Percentiles rank a stretch among this genome's conserved stretches.
Conservation (phyloP, 2,329 filamentous ascomycete genomes). For the Microdochium nivale region DNA sequence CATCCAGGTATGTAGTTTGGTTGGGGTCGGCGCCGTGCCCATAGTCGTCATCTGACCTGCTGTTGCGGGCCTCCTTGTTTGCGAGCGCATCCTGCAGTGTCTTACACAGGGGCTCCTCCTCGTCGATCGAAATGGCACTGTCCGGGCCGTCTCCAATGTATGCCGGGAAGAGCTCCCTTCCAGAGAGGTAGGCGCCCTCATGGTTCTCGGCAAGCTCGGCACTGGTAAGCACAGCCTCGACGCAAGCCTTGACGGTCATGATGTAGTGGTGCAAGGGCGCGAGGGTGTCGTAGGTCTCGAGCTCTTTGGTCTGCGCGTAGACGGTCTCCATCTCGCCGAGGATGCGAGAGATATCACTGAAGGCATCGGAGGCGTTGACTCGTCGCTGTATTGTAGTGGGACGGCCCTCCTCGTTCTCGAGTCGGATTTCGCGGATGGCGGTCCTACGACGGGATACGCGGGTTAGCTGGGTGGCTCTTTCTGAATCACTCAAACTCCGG, state of each 20-base stretch:
- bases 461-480: constrained; percentile 1
- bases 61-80: constrained; percentile 10
- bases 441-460: constrained; percentile 13
- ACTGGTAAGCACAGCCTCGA: constrained; percentile 1
- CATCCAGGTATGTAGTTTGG: neutral
- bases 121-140: constrained; percentile 29
- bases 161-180: constrained; percentile 15
- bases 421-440: constrained; percentile 13
- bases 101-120: constrained; percentile 16
- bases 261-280: constrained; percentile 1
- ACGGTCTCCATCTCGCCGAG: neutral
- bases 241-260: constrained; percentile 1
- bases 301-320: neutral
- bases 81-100: constrained; percentile 9
- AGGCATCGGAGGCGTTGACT: neutral
- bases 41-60: constrained; percentile 19
- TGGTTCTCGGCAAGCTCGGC: constrained; percentile 18
- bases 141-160: constrained; percentile 28
- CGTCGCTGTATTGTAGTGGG: constrained; percentile 8
- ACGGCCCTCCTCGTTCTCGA: constrained; percentile 9
- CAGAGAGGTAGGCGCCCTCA: constrained; percentile 17
- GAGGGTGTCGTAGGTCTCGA: neutral
- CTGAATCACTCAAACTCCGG: no score
- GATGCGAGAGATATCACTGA: neutral
- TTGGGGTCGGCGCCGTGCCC: neutral